A percentile compares a stretch with the other conserved stretches of the same genome.
These are phyloP conservation scores for Saturnispora halmiae DNA, from an alignment of 805 yeast species.

Conservation along the genomic window DNA sequence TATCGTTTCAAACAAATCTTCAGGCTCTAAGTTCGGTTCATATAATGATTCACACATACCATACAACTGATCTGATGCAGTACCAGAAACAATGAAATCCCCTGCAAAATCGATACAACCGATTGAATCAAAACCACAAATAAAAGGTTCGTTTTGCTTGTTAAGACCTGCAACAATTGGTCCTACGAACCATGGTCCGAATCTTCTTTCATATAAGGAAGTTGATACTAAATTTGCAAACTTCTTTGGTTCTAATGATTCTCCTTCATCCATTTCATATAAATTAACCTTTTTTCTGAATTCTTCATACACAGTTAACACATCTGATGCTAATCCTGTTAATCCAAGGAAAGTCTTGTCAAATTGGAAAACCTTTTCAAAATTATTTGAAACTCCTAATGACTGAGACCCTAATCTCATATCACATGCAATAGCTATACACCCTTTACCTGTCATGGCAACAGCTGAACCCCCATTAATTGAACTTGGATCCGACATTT, in stretches of 20 bases:
- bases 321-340: slow-evolving; percentile 94
- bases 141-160: slow-evolving; percentile 74
- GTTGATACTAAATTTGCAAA: slow-evolving; percentile 89
- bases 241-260: slow-evolving; percentile 85
- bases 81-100: slow-evolving; percentile 92
- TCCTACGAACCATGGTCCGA: slow-evolving; percentile 94
- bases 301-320: slow-evolving; percentile 69
- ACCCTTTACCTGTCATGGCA: slow-evolving; percentile 97
- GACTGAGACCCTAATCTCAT: slow-evolving; percentile 90
- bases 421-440: slow-evolving; percentile 97
- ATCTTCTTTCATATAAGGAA: slow-evolving; percentile 81
- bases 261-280: slow-evolving; percentile 85
- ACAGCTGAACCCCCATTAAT: slow-evolving; percentile 92
- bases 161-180: slow-evolving; percentile 95
- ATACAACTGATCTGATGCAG: slow-evolving; percentile 91
- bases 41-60: slow-evolving; percentile 98
- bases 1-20: slow-evolving; percentile 90
- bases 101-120: slow-evolving; percentile 94
- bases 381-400: slow-evolving; percentile 82
- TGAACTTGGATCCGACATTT: slow-evolving; percentile 72
- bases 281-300: slow-evolving; percentile 81
- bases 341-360: slow-evolving; percentile 85
- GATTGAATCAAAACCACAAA: slow-evolving; percentile 92
- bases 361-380: slow-evolving; percentile 82
- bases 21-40: slow-evolving; percentile 90